Evolutionary conservation across 2,329 filamentous ascomycete genomes (phyloP), one percentile per base, ranked within the genome.

Genomic region (Beauveria sp.): DNA sequence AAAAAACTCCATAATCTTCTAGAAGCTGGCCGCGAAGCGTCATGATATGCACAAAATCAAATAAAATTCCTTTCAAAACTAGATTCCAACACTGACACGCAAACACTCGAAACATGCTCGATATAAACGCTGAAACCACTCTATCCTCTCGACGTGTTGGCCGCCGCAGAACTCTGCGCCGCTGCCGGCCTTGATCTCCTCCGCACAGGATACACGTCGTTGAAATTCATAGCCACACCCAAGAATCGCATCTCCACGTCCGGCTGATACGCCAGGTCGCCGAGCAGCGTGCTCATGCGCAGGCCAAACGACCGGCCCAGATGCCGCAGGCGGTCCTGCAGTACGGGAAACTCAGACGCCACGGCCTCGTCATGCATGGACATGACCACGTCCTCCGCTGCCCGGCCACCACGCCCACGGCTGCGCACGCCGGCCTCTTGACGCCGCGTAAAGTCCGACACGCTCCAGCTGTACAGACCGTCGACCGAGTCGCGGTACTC

Each of bases 211-310:
- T 98, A 98, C 28, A 96, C 90, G 72, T 98, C 93, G 75, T 99
- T 99, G 75, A 98, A 99, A 76, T 98, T 99, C 91, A 99, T 98
- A 46, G 95, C 90, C 52, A 98, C 92, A 45, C 91, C 95, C 66
- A 99, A 77, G 79, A 98, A 98, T 60, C 93, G 83, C 86, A 99
- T 91, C 73, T 99, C 95, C 57, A 93, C 87, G 72, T 99, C 95
- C 1, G 92, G 88, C 75, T 98, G 93, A 75, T 96, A 93, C 9
- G 91, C 89, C 65, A 99, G 74, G 72, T 99, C 96, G 16, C 95
- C 92, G 3, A 99, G 79, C 60, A 99, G 77, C 46, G 93, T 80
- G 72, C 91, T 91, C 54, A 98, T 82, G 30, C 89, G 84, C 1
- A 83, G 81, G 63, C 86, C 83, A 77, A 98, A 99, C 63, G 91